A percentile compares a stretch with the other conserved stretches of the same genome.
phyloP scores from a whole-genome alignment of 768 basidiomycete genomes.

The Serendipita vermifera region DNA sequence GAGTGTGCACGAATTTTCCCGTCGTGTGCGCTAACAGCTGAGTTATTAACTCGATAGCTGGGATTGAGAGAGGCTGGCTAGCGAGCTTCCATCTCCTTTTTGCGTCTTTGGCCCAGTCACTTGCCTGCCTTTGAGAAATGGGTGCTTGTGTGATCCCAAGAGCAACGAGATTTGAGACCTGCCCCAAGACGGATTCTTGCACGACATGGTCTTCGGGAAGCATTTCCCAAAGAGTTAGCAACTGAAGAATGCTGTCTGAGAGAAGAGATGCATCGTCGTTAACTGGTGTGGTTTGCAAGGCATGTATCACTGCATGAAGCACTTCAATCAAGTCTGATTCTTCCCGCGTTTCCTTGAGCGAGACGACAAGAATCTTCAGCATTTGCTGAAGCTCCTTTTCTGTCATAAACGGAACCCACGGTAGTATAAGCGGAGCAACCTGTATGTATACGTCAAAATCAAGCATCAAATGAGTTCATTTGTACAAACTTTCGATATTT shows the following conservation, averaged over 20 bases:
- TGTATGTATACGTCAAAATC: background rate
- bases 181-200: background rate
- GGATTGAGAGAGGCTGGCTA: background rate
- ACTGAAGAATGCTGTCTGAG: constrained; percentile 24
- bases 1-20: background rate
- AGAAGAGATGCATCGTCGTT: constrained; percentile 21
- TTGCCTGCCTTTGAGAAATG: background rate
- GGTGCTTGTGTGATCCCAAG: background rate
- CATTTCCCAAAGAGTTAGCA: constrained; percentile 28
- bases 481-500: background rate
- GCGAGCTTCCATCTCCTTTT: background rate
- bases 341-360: too few relatives aligned
- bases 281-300: constrained; percentile 25
- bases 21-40: too few relatives aligned
- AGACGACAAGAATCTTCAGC: constrained; percentile 28
- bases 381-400: constrained; percentile 30
- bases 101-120: background rate
- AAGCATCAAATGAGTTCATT: background rate
- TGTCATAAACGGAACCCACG: constrained; percentile 49
- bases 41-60: background rate
- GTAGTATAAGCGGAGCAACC: constrained; percentile 15
- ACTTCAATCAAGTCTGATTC: background rate
- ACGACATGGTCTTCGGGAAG: constrained; percentile 19
- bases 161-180: background rate
- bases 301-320: background rate